Evolutionary conservation across 306 rosid species (phyloP), one percentile per base, ranked within the genome.

Genomic region (Quercus alba): DNA sequence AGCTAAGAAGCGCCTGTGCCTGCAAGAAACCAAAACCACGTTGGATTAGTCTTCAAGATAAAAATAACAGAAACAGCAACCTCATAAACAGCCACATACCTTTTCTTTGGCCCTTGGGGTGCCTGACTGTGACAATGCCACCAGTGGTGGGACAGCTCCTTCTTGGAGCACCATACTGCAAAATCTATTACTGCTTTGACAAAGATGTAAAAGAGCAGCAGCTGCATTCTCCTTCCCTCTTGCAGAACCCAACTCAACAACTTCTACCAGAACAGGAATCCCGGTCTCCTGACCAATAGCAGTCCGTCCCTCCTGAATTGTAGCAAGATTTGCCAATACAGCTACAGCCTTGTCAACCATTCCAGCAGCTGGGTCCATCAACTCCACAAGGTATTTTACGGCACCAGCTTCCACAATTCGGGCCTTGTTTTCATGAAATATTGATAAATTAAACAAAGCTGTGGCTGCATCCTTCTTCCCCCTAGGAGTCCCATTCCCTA

Each of bases 181-280:
- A 81, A 74, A 91, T 80, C 86, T 80, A 63, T 19, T 66, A 73
- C 88, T 88, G 58, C 84, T 81, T 49, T 79, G 83, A 84, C 99
- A 96, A 71, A 96, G 93, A 85, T 89, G 98, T 33, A 91, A 84
- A 56, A 96, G 90, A 75, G 99, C 97, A 30, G 98, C 98, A 2
- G 99, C 98, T 30, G 99, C 99, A 62, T 93, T 96, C 85, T 93
- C 99, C 88, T 91, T 93, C 81, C 99, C 99, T 88, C 98, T 88
- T 0, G 92, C 89, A 61, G 99, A 93, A 76, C 98, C 99, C 90
- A 96, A 85, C 91, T 96, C 99, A 12, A 96, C 97, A 69, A 94
- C 99, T 85, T 96, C 98, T 3, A 96, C 99, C 77, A 96, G 85
- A 76, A 88, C 98, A 54, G 98, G 93, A 77, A 96, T 96, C 79